Conservation (phyloP, 2,329 filamentous ascomycete species). For the Venturiaceae sp. region DNA sequence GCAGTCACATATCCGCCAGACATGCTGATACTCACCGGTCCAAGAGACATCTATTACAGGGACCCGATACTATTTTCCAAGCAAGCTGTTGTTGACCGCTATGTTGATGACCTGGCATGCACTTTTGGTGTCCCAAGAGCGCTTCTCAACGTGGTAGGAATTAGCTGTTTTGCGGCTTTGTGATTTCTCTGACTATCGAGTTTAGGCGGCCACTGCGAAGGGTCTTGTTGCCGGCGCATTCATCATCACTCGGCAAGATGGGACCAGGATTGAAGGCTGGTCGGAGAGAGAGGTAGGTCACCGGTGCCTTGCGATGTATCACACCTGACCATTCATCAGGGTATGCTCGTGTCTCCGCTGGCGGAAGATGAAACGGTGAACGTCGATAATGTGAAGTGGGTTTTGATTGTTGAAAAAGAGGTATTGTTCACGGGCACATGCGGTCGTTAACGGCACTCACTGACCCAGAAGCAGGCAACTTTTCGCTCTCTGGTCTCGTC, state of each 20-base stretch:
- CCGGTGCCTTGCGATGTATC: too few relatives aligned
- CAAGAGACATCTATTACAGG: constrained; percentile 74
- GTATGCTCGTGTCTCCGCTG: constrained; percentile 49
- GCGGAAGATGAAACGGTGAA: constrained; percentile 41
- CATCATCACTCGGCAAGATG: constrained; percentile 35
- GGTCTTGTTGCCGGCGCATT: constrained; percentile 57
- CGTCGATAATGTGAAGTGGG: constrained; percentile 46
- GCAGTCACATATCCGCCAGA: not conserved
- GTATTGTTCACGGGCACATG: constrained; percentile 26
- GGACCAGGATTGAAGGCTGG: constrained; percentile 29
- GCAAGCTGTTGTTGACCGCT: constrained; percentile 58
- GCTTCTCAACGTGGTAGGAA: constrained; percentile 58
- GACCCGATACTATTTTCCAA: constrained; percentile 61
- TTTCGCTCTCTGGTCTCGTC: constrained; percentile 57
- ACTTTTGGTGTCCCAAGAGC: constrained; percentile 56
- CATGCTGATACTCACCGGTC: not conserved
- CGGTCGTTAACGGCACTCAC: not conserved
- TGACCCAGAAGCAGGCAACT: constrained; percentile 47
- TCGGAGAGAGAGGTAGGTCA: constrained; percentile 28
- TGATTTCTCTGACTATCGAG: not conserved
- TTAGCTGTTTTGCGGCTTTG: not conserved
- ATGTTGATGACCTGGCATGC: constrained; percentile 65
- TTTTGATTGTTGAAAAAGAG: constrained; percentile 74
- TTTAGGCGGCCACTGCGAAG: constrained; percentile 62
- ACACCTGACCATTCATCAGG: constrained; percentile 30